These are phyloP conservation scores for Botrytis galanthina DNA, from an alignment of 2,329 filamentous ascomycete genomes.

Conservation along the genomic window DNA sequence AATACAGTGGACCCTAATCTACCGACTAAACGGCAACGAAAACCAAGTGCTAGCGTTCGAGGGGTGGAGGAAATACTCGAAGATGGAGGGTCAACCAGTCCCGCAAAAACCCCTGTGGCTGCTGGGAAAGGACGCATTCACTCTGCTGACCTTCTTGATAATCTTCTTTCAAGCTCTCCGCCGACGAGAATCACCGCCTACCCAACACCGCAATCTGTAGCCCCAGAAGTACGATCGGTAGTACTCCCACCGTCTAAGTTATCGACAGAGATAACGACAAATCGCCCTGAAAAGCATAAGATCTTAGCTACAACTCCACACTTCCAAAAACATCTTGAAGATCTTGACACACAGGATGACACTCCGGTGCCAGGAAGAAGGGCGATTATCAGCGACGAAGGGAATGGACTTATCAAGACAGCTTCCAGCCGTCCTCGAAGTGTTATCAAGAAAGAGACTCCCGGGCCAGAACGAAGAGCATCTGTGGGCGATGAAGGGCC, in stretches of 20 bases:
- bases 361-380: not conserved
- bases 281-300: not conserved
- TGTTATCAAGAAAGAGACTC: not conserved
- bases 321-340: not conserved
- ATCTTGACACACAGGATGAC: not conserved
- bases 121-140: not conserved
- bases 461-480: not conserved
- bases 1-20: slow-evolving; percentile 26
- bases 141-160: slow-evolving; percentile 17
- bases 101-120: too few relatives aligned
- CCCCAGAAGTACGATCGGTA: slow-evolving; percentile 1
- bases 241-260: not conserved
- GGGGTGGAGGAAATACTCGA: slow-evolving; percentile 29
- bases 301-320: not conserved
- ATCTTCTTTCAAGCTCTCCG: slow-evolving; percentile 25
- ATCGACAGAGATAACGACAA: not conserved
- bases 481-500: slow-evolving; percentile 15
- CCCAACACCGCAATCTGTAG: not conserved
- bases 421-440: not conserved
- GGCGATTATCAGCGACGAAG: not conserved
- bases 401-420: not conserved
- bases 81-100: slow-evolving; percentile 26
- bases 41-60: slow-evolving; percentile 20
- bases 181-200: not conserved
- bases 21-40: slow-evolving; percentile 26